Evolutionary conservation across 345 rosid genomes (phyloP).

Genomic region (Sisymbrium altissimum): DNA sequence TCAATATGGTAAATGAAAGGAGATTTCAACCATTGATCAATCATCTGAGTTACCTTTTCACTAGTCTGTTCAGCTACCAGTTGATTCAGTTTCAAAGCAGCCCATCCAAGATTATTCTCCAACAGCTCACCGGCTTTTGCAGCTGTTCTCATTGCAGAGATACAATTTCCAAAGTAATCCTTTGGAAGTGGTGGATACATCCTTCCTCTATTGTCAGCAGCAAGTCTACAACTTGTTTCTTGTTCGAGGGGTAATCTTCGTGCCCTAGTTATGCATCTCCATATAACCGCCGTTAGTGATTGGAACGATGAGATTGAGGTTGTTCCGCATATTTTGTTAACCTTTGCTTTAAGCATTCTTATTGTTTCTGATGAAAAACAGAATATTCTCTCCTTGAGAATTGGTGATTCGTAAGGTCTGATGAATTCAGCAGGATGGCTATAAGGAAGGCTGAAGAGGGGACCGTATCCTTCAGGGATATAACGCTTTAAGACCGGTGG

Average conservation of each 20-base stretch:
- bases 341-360: constrained; percentile 45
- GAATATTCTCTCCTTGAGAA: constrained; percentile 55
- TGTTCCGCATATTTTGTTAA: constrained; percentile 45
- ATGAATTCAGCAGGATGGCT: constrained; percentile 47
- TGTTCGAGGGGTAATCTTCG: constrained; percentile 37
- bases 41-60: constrained; percentile 31
- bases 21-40: constrained; percentile 46
- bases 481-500: constrained; percentile 49
- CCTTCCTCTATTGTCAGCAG: constrained; percentile 50
- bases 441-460: constrained; percentile 48
- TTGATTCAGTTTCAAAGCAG: constrained; percentile 57
- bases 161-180: constrained; percentile 62
- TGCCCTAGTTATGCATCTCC: constrained; percentile 57
- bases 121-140: constrained; percentile 55
- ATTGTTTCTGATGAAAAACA: constrained; percentile 57
- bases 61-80: constrained; percentile 44
- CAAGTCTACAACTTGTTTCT: constrained; percentile 52
- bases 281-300: constrained; percentile 54
- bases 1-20: constrained; percentile 45
- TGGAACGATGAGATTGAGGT: constrained; percentile 72
- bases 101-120: constrained; percentile 54
- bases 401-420: constrained; percentile 40
- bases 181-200: constrained; percentile 45
- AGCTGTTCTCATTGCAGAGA: constrained; percentile 37
- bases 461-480: constrained; percentile 52